Base-by-base conservation (phyloP, 1,139 yeast genomes). In the Taiozyma sp. region DNA sequence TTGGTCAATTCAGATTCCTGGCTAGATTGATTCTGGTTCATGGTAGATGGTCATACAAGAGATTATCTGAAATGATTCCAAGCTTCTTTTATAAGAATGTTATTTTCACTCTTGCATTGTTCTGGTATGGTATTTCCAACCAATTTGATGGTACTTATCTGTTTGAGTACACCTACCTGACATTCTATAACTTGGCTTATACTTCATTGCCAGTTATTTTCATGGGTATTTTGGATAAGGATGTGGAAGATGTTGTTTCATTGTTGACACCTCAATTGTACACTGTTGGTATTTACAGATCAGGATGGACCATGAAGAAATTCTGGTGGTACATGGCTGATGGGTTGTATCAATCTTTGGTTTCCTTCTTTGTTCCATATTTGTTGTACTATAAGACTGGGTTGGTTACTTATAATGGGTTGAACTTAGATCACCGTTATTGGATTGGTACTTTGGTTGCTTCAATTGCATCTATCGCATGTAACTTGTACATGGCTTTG, bases 11-110 rank as follows among this genome's bases (percentile, higher is more conserved):
- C 72, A 76, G 98, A 64, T 93, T 79, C 65, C 69, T 93, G 65
- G 80, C 90, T 0, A 79, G 92, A 60, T 74, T 93, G 58, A 72
- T 93, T 49, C 72, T 93, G 51, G 95, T 90, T 29, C 99, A 93
- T 71, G 99, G 99, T 41, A 80, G 98, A 67, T 93, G 98, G 97
- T 87, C 96, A 1, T 93, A 93, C 67, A 87, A 87, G 64, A 76
- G 98, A 60, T 75, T 93, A 48, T 83, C 96, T 40, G 98, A 92
- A 69, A 91, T 92, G 96, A 86, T 91, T 65, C 97, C 98, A 32
- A 80, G 85, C 64, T 90, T 93, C 72, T 93, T 93, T 65, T 93
- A 85, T 74, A 93, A 93, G 71, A 93, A 93, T 67, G 91, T 89
- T 51, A 85, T 89, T 60, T 93, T 91, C 73, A 84, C 96, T 0